Evolutionary conservation across 2,329 filamentous ascomycete species (phyloP).

Genomic region (Pleurostoma richardsiae): DNA sequence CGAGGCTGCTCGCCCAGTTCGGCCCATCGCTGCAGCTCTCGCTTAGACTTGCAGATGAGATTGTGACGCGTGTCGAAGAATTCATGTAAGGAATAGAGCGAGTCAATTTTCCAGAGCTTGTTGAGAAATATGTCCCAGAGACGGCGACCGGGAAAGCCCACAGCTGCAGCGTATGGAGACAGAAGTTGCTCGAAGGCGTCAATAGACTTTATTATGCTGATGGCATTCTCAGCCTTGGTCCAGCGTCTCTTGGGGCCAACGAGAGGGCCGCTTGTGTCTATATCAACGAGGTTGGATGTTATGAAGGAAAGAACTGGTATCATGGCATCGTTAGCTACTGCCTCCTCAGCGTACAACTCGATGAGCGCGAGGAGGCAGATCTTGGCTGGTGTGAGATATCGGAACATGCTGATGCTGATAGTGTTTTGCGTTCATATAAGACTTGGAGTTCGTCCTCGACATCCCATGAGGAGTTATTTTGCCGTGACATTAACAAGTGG

Average conservation of each 20-base stretch:
- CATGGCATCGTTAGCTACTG: slow-evolving; percentile 33
- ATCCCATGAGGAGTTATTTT: too few relatives aligned
- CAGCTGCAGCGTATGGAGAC: slow-evolving; percentile 41
- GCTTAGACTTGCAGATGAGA: too few relatives aligned
- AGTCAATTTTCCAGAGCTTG: slow-evolving; percentile 79
- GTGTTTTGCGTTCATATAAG: too few relatives aligned
- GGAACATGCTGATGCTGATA: too few relatives aligned
- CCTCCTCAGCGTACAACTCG: slow-evolving; percentile 73
- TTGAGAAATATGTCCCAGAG: slow-evolving; percentile 84
- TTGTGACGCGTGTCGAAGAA: slow-evolving; percentile 70
- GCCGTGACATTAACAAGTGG: too few relatives aligned
- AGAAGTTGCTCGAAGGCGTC: slow-evolving; percentile 57
- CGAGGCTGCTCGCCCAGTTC: too few relatives aligned
- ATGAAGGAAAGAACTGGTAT: slow-evolving; percentile 34
- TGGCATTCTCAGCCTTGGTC: slow-evolving; percentile 42
- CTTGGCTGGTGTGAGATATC: slow-evolving; percentile 87
- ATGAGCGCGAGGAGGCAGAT: slow-evolving; percentile 77
- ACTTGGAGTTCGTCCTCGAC: too few relatives aligned
- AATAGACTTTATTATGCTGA: slow-evolving; percentile 49
- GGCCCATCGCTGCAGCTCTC: too few relatives aligned
- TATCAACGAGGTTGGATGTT: slow-evolving; percentile 34
- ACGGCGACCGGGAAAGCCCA: slow-evolving; percentile 66
- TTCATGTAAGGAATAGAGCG: slow-evolving; percentile 70
- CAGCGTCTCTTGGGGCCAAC: slow-evolving; percentile 30
- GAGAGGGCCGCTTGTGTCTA: slow-evolving; percentile 19